These are phyloP conservation scores for Neonectria neomacrospora DNA, from an alignment of 2,329 filamentous ascomycete species.

Conservation along the genomic window DNA sequence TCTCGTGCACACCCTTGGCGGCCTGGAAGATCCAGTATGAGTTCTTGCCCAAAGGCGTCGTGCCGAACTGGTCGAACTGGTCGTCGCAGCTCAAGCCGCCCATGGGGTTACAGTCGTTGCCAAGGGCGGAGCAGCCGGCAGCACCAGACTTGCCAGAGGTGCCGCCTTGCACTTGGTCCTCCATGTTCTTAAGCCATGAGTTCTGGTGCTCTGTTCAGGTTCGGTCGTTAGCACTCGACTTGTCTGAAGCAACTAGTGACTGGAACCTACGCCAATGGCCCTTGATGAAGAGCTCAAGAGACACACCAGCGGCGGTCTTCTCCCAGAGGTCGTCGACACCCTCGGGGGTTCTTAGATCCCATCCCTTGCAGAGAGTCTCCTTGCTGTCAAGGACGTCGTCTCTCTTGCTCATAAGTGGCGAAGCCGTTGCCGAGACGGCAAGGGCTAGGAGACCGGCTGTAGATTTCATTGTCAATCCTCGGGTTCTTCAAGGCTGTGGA, in stretches of 20 bases:
- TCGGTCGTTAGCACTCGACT: background rate
- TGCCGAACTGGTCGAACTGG: constrained; percentile 11
- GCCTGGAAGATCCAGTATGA: constrained; percentile 22
- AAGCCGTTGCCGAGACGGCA: background rate
- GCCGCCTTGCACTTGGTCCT: constrained; percentile 16
- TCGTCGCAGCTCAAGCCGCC: constrained; percentile 4
- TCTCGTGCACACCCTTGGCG: constrained; percentile 16
- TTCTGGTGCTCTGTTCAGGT: constrained; percentile 7
- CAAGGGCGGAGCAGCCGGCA: constrained; percentile 10
- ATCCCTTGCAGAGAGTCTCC: background rate
- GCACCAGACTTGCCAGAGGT: constrained; percentile 22
- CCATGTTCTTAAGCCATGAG: constrained; percentile 25
- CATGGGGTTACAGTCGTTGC: constrained; percentile 1
- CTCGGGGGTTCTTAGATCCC: constrained; percentile 3
- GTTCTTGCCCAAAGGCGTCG: constrained; percentile 5
- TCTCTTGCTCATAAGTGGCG: background rate
- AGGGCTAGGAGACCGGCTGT: background rate
- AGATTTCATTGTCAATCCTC: background rate
- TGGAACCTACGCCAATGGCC: background rate
- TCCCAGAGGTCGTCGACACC: constrained; percentile 10
- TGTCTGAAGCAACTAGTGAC: background rate
- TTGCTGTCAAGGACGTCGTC: background rate
- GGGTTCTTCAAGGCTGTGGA: background rate
- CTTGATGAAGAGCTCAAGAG: constrained; percentile 17
- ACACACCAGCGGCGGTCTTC: background rate